Base-by-base conservation (phyloP, 805 yeast species). In the Teunomyces cretensis region DNA sequence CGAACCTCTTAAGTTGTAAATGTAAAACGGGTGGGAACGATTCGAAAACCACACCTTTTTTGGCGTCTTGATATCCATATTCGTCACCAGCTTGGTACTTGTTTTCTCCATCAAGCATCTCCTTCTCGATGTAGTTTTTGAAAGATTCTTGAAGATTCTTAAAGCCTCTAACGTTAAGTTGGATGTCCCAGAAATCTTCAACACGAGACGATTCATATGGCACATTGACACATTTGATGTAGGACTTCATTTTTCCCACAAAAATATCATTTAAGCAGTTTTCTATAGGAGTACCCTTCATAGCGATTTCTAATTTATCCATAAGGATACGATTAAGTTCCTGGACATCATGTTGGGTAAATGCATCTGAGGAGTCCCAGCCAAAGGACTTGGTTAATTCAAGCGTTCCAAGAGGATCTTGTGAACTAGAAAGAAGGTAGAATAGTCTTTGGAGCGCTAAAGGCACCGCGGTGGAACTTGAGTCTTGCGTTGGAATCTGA, bases 151-250 rank as follows among this genome's bases (percentile, higher is more conserved):
- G 71, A 39, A 94, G 75, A 56, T 83, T 81, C 43, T 72, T 75
- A 73, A 90, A 76, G 30, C 90, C 86, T 60, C 88, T 89, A 17
- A 94, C 99, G 58, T 94, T 94, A 49, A 94, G 72, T 65, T 94
- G 99, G 49, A 94, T 87, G 71, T 94, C 99, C 99, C 99, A 94
- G 60, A 87, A 94, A 60, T 94, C 98, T 64, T 94, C 99, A 3
- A 77, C 80, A 49, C 97, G 78, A 2, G 96, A 81, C 32, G 96
- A 86, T 68, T 94, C 98, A 62, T 88, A 94, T 42, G 91, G 89
- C 11, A 94, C 97, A 62, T 92, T 81, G 36, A 92, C 79, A 68
- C 99, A 94, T 63, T 89, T 86, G 57, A 94, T 88, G 60, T 81
- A 94, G 53, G 96, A 87, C 65, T 88, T 92, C 98, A 92, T 94